phyloP scores from a whole-genome alignment of 2,329 filamentous ascomycete genomes.

The Phaeosphaeria sp. region DNA sequence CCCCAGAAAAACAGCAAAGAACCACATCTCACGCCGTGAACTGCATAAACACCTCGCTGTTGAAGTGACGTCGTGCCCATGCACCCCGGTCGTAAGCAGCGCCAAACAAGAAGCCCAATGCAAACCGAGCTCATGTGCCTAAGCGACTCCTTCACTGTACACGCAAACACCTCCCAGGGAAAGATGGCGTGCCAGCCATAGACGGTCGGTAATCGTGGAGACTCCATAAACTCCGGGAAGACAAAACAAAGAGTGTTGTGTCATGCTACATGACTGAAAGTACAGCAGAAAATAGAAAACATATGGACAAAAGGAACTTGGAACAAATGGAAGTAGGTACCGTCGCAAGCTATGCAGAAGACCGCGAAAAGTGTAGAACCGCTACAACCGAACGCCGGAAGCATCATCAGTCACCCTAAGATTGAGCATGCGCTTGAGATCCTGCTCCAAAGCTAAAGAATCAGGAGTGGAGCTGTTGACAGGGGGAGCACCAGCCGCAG shows the following conservation, averaged over 20 bases:
- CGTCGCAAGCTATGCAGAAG: slow-evolving; percentile 33
- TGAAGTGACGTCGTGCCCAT: slow-evolving; percentile 12
- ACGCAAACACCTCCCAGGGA: slow-evolving; percentile 11
- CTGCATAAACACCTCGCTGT: slow-evolving; percentile 14
- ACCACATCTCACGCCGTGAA: slow-evolving; percentile 16
- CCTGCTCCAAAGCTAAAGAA: slow-evolving; percentile 40
- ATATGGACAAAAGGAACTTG: slow-evolving; percentile 31
- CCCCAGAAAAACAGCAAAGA: slow-evolving; percentile 11
- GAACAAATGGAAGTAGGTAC: slow-evolving; percentile 19
- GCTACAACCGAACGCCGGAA: slow-evolving; percentile 27
- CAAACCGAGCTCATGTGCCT: slow-evolving; percentile 1
- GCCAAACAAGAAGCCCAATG: slow-evolving; percentile 13
- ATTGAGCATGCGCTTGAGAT: slow-evolving; percentile 47
- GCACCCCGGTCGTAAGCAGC: slow-evolving; percentile 18
- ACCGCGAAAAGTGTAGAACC: slow-evolving; percentile 19
- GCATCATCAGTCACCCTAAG: slow-evolving; percentile 29
- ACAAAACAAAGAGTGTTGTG: slow-evolving; percentile 19
- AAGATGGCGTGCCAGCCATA: not conserved
- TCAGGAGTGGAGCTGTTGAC: slow-evolving; percentile 23
- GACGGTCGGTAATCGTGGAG: not conserved
- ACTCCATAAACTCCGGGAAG: slow-evolving; percentile 26
- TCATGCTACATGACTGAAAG: slow-evolving; percentile 27
- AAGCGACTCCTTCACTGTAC: slow-evolving; percentile 7
- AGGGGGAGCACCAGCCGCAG: slow-evolving; percentile 19
- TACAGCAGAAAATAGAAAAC: slow-evolving; percentile 13